Conservation (phyloP, 345 rosid species). For the Boechera divaricarpa region DNA sequence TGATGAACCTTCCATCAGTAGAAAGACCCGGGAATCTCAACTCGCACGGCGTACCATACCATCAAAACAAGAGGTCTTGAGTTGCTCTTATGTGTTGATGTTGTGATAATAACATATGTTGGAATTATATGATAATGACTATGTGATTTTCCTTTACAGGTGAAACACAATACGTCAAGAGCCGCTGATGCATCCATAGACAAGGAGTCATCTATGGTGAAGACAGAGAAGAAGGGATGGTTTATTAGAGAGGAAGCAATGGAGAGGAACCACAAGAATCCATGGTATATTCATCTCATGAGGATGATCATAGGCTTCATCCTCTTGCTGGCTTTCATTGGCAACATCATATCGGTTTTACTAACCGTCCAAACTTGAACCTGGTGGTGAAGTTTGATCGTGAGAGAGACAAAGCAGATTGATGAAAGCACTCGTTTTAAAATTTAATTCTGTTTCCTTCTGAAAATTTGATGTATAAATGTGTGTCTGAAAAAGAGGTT, state of each 20-base stretch:
- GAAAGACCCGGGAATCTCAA: neutral
- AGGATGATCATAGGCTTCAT: conserved; percentile 30
- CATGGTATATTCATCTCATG: conserved; percentile 15
- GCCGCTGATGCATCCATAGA: neutral
- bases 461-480: neutral
- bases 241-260: conserved; percentile 19
- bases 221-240: conserved; percentile 32
- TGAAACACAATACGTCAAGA: conserved; percentile 4
- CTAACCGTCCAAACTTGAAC: neutral
- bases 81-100: neutral
- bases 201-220: conserved; percentile 5
- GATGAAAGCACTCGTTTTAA: neutral
- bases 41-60: neutral
- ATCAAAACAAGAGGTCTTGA: conserved; percentile 28
- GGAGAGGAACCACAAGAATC: neutral
- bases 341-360: conserved; percentile 13
- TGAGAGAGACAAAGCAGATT: neutral
- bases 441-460: neutral
- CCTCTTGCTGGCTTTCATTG: conserved; percentile 29
- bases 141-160: conserved; percentile 21
- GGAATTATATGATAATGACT: neutral
- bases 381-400: neutral
- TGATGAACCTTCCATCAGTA: neutral
- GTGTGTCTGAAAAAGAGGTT: neutral
- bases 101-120: neutral